Base-by-base conservation (phyloP, 1,284 basidiomycete species). In the Boletus subluridellus region DNA sequence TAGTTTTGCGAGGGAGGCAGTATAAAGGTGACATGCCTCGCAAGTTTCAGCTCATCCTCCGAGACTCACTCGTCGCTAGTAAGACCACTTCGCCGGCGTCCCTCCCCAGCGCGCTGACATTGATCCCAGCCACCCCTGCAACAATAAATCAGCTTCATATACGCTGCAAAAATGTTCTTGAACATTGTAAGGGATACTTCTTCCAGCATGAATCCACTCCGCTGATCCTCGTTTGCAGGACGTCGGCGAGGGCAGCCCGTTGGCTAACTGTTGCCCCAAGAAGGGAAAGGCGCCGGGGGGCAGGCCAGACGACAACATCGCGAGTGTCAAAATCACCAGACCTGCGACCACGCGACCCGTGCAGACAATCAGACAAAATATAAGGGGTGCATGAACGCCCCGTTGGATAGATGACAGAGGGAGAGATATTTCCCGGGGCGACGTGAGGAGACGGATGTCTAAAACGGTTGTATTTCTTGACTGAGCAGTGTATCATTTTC, bases 11-110 rank as follows among this genome's bases (percentile, higher is more conserved):
- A 24, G 24, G 0, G 11, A 6, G 7, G 2, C 4, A 12, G 41
- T 68, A 65, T 64, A 65, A 68, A 63, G 42, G 12, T 11, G 9
- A n/a, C 11, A 41, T 26, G 42, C 44, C 38, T 32, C 28, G 15
- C 37, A n/a, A 4, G 3, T 15, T 41, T 26, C 47, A 34, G 26
- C 17, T 44, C 32, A 6, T 34, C 34, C 35, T 12, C 39, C 21
- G 8, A 38, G n/a, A 24, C 15, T 6, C 24, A 6, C 17, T 28
- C 15, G 1, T 37, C 35, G 8, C 46, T 12, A 15, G 65, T 69
- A 46, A 45, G 56, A 34, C 38, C 6, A 5, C 34, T 28, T 28
- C 7, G 4, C 30, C 1, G 2, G 3, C 11, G 1, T 24, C 34
- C 21, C 14, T 35, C 49, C 17, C 8, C 44, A 28, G 5, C 42